phyloP scores from a whole-genome alignment of 805 yeast genomes.

The Wickerhamiella occidentalis region DNA sequence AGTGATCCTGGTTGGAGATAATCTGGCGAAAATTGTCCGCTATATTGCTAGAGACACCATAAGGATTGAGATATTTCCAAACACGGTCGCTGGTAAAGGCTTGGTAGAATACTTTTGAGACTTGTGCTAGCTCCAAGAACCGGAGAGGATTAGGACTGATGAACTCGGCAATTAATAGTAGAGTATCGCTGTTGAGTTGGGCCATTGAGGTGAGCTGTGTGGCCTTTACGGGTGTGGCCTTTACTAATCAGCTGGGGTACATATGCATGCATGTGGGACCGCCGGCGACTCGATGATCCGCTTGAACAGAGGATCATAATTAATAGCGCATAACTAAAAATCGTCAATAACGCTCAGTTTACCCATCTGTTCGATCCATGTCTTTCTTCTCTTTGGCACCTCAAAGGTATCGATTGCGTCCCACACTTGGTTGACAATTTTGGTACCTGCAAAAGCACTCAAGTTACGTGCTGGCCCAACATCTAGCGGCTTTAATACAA shows the following conservation, averaged over 20 bases:
- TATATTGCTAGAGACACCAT: neutral
- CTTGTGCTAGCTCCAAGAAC: neutral
- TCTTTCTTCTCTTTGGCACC: neutral
- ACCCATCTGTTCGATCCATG: conserved; percentile 5
- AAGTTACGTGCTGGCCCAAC: neutral
- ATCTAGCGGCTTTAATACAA: neutral
- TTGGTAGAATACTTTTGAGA: neutral
- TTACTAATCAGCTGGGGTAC: too few species aligned
- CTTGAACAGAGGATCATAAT: too few species aligned
- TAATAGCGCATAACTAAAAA: neutral
- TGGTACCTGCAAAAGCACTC: conserved; percentile 6
- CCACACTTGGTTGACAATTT: conserved; percentile 3
- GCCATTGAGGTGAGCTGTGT: too few species aligned
- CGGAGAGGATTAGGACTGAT: neutral
- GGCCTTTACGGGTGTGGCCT: too few species aligned
- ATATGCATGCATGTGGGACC: too few species aligned
- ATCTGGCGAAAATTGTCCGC: neutral
- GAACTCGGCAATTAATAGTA: neutral
- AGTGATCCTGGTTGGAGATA: neutral
- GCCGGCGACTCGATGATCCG: too few species aligned
- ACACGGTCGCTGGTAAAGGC: neutral
- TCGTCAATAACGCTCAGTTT: conserved; percentile 7
- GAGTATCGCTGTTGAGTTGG: neutral
- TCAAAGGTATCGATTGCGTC: conserved; percentile 7
- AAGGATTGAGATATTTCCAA: neutral